These are phyloP conservation scores for Dryas octopetala DNA, from an alignment of 306 rosid species.

Conservation along the genomic window DNA sequence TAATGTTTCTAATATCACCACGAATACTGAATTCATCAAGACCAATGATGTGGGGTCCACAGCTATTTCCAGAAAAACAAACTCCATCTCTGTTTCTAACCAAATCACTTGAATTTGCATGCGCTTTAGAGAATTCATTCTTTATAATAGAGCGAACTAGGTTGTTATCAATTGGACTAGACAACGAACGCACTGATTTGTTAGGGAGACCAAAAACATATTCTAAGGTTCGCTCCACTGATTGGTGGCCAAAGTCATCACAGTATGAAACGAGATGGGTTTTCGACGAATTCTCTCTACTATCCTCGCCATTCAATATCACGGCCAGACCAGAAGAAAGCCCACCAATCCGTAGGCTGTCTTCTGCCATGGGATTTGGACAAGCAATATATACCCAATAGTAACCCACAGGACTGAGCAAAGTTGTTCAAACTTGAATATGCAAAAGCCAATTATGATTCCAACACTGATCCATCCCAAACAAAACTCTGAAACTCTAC, in stretches of 20 bases:
- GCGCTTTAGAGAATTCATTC: constrained; percentile 50
- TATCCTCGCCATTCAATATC: constrained; percentile 61
- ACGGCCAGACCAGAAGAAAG: constrained; percentile 94
- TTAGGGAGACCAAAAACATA: constrained; percentile 82
- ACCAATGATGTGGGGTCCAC: constrained; percentile 44
- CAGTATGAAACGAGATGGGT: constrained; percentile 68
- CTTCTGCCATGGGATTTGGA: constrained; percentile 65
- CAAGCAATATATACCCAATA: constrained; percentile 39
- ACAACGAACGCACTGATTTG: constrained; percentile 57
- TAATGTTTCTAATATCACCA: constrained; percentile 68
- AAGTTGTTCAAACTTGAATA: constrained; percentile 30
- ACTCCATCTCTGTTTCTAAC: constrained; percentile 49
- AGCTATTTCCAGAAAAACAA: constrained; percentile 36
- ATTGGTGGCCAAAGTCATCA: constrained; percentile 73
- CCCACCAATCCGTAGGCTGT: constrained; percentile 70
- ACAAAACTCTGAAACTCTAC: constrained; percentile 27
- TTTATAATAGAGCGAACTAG: constrained; percentile 50
- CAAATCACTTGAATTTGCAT: constrained; percentile 25
- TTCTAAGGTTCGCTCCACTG: constrained; percentile 87
- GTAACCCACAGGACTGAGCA: constrained; percentile 31
- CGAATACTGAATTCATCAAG: constrained; percentile 70
- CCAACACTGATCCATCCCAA: constrained; percentile 24
- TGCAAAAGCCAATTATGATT: constrained; percentile 1
- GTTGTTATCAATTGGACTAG: constrained; percentile 50
- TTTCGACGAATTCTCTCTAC: constrained; percentile 52